Percentiles rank a stretch among this genome's conserved stretches.
Evolutionary conservation across 2,329 filamentous ascomycete genomes (phyloP).

Genomic region (Aureobasidium sp.): DNA sequence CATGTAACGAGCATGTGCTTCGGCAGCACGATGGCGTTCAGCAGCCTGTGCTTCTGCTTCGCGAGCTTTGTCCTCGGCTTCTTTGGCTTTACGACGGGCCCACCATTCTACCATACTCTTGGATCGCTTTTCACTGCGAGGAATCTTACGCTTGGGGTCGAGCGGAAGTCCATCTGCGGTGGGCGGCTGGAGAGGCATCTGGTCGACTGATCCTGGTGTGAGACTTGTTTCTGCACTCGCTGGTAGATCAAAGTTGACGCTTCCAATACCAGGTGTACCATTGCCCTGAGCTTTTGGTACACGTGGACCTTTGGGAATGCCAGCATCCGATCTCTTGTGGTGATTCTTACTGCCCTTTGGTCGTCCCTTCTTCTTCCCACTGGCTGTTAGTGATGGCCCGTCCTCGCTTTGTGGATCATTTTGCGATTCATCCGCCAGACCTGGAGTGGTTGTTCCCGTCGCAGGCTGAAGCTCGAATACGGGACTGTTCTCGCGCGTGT

Average conservation of each 20-base stretch:
- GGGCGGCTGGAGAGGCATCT: neutral
- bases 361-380: slow-evolving; percentile 24
- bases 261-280: neutral
- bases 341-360: slow-evolving; percentile 40
- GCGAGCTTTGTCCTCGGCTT: slow-evolving; percentile 14
- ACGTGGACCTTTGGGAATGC: slow-evolving; percentile 41
- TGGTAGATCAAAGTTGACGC: neutral
- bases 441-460: slow-evolving; percentile 16
- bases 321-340: slow-evolving; percentile 37
- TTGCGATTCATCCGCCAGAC: neutral
- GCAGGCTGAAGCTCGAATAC: neutral
- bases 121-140: slow-evolving; percentile 36
- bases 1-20: slow-evolving; percentile 6
- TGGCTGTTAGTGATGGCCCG: slow-evolving; percentile 1
- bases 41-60: neutral
- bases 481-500: slow-evolving; percentile 12
- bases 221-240: neutral
- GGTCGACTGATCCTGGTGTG: neutral
- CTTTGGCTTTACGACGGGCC: slow-evolving; percentile 33
- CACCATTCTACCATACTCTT: slow-evolving; percentile 40
- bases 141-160: slow-evolving; percentile 9
- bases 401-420: slow-evolving; percentile 4
- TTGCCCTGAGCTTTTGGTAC: slow-evolving; percentile 16
- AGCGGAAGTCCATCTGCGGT: neutral
- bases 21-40: slow-evolving; percentile 4